Base-by-base conservation (phyloP, 2,329 filamentous ascomycete species). In the Epicoccum nigrum region DNA sequence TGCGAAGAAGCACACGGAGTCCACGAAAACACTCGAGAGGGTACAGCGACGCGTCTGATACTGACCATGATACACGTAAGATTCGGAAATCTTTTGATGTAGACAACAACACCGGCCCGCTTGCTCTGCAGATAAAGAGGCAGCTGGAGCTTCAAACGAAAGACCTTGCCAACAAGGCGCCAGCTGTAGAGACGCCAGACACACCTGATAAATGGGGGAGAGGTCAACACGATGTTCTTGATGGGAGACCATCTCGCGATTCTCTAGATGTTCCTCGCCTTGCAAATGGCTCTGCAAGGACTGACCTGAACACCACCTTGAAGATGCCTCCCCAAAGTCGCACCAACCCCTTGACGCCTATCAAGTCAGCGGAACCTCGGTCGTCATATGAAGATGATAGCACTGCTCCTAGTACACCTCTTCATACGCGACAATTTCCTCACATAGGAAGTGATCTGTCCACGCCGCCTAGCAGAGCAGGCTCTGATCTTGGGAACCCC, bases 41-140 rank as follows among this genome's bases (percentile, higher is more conserved):
- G 16, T 58, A 65, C 34, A 65, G 66, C 2, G 67, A 70, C 25
- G 62, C 65, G 1, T 74, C 72, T 9, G 70, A 65, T 20, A 73
- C 68, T 4, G 70, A 79, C 15, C 78, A 82, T 39, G 79, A 79
- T 37, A 79, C 80, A 59, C 52, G 78, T 39, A 78, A 81, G 23
- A 79, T 80, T 41, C 79, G 77, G 44, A 77, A 77, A 9, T 85
- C 84, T 8, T 59, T 55, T 13, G 69, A 73, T 12, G 61, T 65
- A 13, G 70, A 74, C 13, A 70, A 76, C 43, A 79, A 80, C 41
- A 77, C 71, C 16, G 78, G 76, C 7, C 77, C 79, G 5, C 65
- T 81, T 17, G 75, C 77, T 44, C 64, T 75, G 19, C 77, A 77
- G 40, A 74, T 80, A 68, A 68, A 73, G 37, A 60, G 69, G 9